phyloP scores from a whole-genome alignment of 2,329 filamentous ascomycete species.

The Ambrosiella xylebori region DNA sequence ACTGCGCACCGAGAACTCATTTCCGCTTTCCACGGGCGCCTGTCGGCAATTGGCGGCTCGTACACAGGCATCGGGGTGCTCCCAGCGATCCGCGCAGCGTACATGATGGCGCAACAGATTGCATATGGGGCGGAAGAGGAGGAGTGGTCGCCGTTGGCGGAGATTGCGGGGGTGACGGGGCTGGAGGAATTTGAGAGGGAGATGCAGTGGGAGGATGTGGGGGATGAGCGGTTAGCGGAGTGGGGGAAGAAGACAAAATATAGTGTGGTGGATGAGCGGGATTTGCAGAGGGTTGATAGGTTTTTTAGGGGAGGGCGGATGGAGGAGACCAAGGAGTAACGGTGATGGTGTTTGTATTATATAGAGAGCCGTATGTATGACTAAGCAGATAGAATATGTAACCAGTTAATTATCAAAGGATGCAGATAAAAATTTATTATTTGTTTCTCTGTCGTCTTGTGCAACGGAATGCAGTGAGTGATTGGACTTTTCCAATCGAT shows the following conservation, averaged over 20 bases:
- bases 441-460: too few relatives aligned
- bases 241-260: slow-evolving; percentile 1
- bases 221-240: not conserved
- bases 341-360: not conserved
- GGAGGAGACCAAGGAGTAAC: not conserved
- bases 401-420: not conserved
- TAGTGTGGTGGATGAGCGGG: not conserved
- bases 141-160: slow-evolving; percentile 8
- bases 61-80: slow-evolving; percentile 36
- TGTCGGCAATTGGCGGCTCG: slow-evolving; percentile 45
- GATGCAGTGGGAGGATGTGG: not conserved
- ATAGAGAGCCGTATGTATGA: not conserved
- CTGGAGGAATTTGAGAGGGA: slow-evolving; percentile 1
- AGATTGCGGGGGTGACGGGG: slow-evolving; percentile 20
- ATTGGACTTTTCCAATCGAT: too few relatives aligned
- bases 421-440: not conserved
- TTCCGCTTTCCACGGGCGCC: slow-evolving; percentile 38
- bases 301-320: not conserved
- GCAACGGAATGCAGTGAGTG: too few relatives aligned
- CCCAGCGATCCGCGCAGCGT: slow-evolving; percentile 32
- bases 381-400: not conserved
- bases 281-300: not conserved
- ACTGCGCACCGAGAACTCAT: slow-evolving; percentile 37
- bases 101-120: slow-evolving; percentile 26
- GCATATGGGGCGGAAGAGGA: slow-evolving; percentile 12